Base-by-base conservation (phyloP, 106 monocot genomes). In the Dendrobium nobile region DNA sequence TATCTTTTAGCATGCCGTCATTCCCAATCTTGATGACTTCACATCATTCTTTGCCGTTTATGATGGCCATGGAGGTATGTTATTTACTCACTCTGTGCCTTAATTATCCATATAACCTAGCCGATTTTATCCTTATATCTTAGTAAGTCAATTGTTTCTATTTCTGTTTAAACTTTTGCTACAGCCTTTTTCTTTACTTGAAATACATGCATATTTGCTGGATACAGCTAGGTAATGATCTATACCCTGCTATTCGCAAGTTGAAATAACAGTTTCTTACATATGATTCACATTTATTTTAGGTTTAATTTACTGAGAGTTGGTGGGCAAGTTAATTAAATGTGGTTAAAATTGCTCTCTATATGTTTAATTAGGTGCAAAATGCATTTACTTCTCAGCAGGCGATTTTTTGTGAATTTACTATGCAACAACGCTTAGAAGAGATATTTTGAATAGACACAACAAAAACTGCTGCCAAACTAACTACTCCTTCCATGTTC, bases 21-120 rank as follows among this genome's bases (percentile, higher is more conserved):
- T 92, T 78, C 84, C 77, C 17, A 86, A 89, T 86, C 92, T 92
- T 87, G 87, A 92, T 47, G 72, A 74, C 42, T 48, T 18, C 77
- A 92, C 92, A 24, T 89, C 92, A 37, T 92, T 92, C 87, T 92
- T 92, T 86, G 92, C 87, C 2, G 92, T 92, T 72, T 92, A 77
- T 89, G 92, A 92, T 92, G 92, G 92, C 42, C 92, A 92, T 84
- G 92, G 92, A 85, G 92, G 92, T 92, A 84, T 79, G 67, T 28
- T 85, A n/a, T 42, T 81, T n/a, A 44, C 70, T 43, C 16, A 41
- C 43, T 74, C 7, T 17, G 3, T 74, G 17, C 74, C 7, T 18
- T 42, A 18, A 18, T 43, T 16, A 43, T 22, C 19, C 74, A 72
- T 37, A 13, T 20, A 37, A 13, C 72, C 72, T 72, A 64, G 1